phyloP scores from a whole-genome alignment of 371 early-diverging fungal genomes.

The Mucor indicus region DNA sequence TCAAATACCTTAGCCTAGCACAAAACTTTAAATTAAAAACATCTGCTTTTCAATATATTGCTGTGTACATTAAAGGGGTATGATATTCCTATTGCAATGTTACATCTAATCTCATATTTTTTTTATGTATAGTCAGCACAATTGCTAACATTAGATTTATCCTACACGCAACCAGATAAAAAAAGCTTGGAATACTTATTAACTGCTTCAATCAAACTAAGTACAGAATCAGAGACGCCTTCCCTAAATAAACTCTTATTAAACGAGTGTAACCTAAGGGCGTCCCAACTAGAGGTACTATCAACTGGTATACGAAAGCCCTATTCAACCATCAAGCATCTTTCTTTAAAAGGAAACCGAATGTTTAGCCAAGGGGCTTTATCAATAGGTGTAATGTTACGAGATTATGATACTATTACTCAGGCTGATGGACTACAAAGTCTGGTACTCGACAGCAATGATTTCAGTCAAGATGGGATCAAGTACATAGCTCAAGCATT shows the following conservation, averaged over 20 bases:
- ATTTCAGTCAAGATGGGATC: slow-evolving; percentile 57
- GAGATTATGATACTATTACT: slow-evolving; percentile 52
- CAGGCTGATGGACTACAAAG: slow-evolving; percentile 52
- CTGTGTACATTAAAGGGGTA: slow-evolving; percentile 67
- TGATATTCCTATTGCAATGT: neutral
- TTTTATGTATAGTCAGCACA: slow-evolving; percentile 16
- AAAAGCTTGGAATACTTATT: slow-evolving; percentile 52
- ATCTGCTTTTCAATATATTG: slow-evolving; percentile 63
- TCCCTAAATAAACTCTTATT: slow-evolving; percentile 50
- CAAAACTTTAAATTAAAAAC: slow-evolving; percentile 56
- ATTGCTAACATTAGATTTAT: slow-evolving; percentile 29
- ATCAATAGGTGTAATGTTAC: slow-evolving; percentile 64
- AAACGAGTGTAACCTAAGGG: slow-evolving; percentile 55
- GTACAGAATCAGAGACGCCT: slow-evolving; percentile 17
- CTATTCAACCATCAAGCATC: slow-evolving; percentile 30
- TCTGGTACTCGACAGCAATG: slow-evolving; percentile 44
- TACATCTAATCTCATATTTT: neutral
- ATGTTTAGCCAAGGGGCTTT: slow-evolving; percentile 51
- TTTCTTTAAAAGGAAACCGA: slow-evolving; percentile 34
- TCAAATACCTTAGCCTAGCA: slow-evolving; percentile 51
- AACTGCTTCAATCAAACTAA: slow-evolving; percentile 44
- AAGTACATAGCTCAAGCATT: slow-evolving; percentile 63
- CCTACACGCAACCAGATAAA: slow-evolving; percentile 48
- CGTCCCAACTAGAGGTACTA: slow-evolving; percentile 50
- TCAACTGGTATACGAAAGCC: slow-evolving; percentile 50